Conservation (phyloP, 192 early-diverging fungal species). For the Coemansia sp. region DNA sequence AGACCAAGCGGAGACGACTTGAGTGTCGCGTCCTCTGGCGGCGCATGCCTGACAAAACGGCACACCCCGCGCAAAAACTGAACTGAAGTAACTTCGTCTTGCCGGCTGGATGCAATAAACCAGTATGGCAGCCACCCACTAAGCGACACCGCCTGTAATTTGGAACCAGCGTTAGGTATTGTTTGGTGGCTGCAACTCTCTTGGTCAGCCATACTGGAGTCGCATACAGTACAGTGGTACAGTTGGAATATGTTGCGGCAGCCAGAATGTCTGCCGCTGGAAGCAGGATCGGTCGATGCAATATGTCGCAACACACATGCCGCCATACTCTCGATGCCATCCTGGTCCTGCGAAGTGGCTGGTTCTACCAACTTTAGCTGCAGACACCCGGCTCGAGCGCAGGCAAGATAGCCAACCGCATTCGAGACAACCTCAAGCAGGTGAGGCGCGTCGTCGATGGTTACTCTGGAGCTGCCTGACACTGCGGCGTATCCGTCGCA, state of each 20-base stretch:
- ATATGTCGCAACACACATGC: background rate
- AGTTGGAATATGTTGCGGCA: background rate
- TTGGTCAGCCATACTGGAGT: background rate
- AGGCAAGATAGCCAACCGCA: constrained; percentile 29
- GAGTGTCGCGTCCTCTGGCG: constrained; percentile 27
- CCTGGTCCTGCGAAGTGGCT: too few relatives aligned
- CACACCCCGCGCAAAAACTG: constrained; percentile 25
- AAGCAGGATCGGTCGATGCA: background rate
- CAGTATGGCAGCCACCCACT: constrained; percentile 48
- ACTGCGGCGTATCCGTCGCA: constrained; percentile 10
- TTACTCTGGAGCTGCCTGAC: constrained; percentile 13
- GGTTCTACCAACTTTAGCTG: background rate
- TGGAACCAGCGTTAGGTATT: background rate
- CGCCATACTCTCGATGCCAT: background rate
- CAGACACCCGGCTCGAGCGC: constrained; percentile 36
- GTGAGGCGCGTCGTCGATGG: constrained; percentile 27
- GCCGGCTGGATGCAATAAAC: constrained; percentile 43
- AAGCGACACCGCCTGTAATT: constrained; percentile 8
- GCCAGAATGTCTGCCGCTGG: background rate
- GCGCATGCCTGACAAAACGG: constrained; percentile 43
- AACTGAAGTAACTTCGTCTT: constrained; percentile 13
- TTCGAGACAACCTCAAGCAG: constrained; percentile 33
- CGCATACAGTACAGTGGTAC: background rate
- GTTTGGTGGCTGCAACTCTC: background rate
- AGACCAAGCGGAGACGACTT: constrained; percentile 36